Evolutionary conservation across 306 rosid species (phyloP).

Genomic region (Dryas octopetala): DNA sequence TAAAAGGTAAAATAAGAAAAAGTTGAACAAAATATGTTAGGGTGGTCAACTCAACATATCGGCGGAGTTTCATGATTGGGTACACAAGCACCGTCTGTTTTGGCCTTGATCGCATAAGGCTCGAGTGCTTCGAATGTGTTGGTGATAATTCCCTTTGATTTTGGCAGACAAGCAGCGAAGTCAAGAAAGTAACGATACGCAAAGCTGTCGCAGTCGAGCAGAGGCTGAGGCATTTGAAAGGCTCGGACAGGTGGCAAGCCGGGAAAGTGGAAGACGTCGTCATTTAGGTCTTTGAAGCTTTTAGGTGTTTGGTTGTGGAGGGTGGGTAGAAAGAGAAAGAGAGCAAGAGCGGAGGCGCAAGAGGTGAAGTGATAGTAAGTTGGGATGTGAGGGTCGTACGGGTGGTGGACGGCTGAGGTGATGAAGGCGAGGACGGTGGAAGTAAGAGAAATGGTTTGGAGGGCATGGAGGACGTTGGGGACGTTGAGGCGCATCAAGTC

Average conservation of each 20-base stretch:
- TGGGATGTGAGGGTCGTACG: conserved; percentile 11
- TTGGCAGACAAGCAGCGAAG: neutral
- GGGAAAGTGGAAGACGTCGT: conserved; percentile 2
- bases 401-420: conserved; percentile 4
- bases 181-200: neutral
- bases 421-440: conserved; percentile 20
- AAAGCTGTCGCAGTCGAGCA: neutral
- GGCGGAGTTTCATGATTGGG: conserved; percentile 7
- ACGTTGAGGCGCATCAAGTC: neutral
- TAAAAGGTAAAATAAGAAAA: too few relatives aligned
- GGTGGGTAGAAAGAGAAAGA: conserved; percentile 7
- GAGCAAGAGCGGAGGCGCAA: conserved; percentile 3
- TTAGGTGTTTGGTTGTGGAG: neutral
- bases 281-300: conserved; percentile 19
- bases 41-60: neutral
- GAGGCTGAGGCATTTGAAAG: conserved; percentile 9
- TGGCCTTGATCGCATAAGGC: conserved; percentile 13
- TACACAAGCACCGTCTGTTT: conserved; percentile 3
- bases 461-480: conserved; percentile 14
- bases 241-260: conserved; percentile 12
- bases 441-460: conserved; percentile 11
- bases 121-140: conserved; percentile 23
- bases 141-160: conserved; percentile 16
- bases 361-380: conserved; percentile 24
- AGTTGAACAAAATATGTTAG: too few relatives aligned